A percentile compares a stretch with the other conserved stretches of the same genome.
Conservation (phyloP, 192 early-diverging fungal species). For the Radiomyces spectabilis region DNA sequence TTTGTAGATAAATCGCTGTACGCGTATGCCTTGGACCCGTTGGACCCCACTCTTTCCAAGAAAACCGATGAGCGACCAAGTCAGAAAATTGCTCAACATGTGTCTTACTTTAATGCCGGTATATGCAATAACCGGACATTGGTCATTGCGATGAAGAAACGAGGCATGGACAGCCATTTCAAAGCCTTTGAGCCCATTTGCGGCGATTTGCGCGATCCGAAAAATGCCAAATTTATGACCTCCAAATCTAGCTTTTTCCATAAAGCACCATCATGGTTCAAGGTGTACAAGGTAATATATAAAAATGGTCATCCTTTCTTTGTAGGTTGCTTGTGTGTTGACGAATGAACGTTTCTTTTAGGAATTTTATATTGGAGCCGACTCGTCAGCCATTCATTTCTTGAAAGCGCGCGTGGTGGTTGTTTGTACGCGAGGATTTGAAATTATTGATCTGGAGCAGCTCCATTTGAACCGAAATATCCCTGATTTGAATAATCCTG, state of each 20-base stretch:
- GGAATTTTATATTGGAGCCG: conserved; percentile 91
- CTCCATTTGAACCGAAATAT: conserved; percentile 74
- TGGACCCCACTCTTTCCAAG: conserved; percentile 52
- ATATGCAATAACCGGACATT: conserved; percentile 50
- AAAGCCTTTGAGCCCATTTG: conserved; percentile 22
- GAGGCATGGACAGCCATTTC: conserved; percentile 18
- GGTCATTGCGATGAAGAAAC: conserved; percentile 29
- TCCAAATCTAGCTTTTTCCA: conserved; percentile 15
- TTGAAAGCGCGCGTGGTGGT: conserved; percentile 77
- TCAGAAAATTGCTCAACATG: conserved; percentile 24
- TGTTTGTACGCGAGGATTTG: conserved; percentile 87
- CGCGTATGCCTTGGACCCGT: conserved; percentile 71
- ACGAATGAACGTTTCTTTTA: conserved; percentile 41
- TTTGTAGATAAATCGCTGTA: conserved; percentile 66
- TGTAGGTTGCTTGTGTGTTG: neutral
- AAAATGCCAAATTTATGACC: conserved; percentile 18
- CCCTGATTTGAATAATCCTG: conserved; percentile 71
- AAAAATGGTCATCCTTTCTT: neutral
- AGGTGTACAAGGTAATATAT: conserved; percentile 12
- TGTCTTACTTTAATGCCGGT: conserved; percentile 73
- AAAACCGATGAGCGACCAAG: conserved; percentile 39
- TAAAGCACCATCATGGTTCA: conserved; percentile 19
- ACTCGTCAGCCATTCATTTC: conserved; percentile 80
- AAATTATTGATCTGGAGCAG: conserved; percentile 81
- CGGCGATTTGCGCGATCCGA: conserved; percentile 23